phyloP scores from a whole-genome alignment of 2,329 filamentous ascomycete species.

The Phialophora macrospora region DNA sequence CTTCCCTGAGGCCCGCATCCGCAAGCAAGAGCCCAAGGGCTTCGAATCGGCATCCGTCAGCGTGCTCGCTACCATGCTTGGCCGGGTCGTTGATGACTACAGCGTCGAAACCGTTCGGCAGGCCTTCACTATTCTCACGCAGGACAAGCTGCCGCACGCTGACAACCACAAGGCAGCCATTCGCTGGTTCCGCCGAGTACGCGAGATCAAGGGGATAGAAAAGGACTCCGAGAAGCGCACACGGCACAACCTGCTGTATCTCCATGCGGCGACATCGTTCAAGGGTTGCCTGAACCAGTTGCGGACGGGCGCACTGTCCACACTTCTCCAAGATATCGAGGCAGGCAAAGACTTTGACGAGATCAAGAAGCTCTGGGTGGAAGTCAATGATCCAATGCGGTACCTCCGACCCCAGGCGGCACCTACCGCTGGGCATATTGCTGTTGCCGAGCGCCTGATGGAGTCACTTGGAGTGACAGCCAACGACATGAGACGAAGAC shows the following conservation, averaged over 20 bases:
- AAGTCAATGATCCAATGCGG: not conserved
- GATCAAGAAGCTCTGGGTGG: not conserved
- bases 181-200: not conserved
- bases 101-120: slow-evolving; percentile 3
- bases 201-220: not conserved
- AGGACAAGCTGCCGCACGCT: slow-evolving; percentile 7
- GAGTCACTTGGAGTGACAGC: not conserved
- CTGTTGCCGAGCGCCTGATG: slow-evolving; percentile 3
- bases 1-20: not conserved
- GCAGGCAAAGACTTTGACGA: not conserved
- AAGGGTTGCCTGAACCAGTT: not conserved
- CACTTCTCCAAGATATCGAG: not conserved
- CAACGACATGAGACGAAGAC: slow-evolving; percentile 2
- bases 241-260: not conserved
- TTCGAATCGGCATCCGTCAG: not conserved
- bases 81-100: not conserved
- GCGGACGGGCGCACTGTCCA: not conserved
- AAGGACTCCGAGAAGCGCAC: not conserved
- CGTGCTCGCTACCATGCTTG: slow-evolving; percentile 1
- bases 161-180: slow-evolving; percentile 8
- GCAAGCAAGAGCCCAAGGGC: not conserved
- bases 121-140: not conserved
- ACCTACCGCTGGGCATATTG: not conserved
- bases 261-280: not conserved
- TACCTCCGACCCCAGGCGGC: slow-evolving; percentile 6